Evolutionary conservation across 306 rosid genomes (phyloP).

Genomic region (Rosa chinensis): DNA sequence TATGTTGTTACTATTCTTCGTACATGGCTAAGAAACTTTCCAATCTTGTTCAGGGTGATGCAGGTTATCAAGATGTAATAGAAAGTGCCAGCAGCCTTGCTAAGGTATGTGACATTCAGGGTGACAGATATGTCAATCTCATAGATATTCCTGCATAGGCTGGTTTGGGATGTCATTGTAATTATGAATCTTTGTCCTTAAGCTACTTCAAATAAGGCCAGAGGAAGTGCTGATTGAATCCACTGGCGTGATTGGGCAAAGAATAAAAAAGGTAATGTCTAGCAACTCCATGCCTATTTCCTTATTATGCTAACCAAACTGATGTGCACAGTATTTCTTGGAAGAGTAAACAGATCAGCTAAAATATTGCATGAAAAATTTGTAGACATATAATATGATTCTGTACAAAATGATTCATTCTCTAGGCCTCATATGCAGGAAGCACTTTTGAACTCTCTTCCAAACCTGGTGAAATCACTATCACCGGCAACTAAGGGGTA

Average conservation of each 20-base stretch:
- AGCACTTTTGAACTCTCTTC: slow-evolving; percentile 75
- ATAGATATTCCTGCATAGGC: not conserved
- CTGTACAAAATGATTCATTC: slow-evolving; percentile 7
- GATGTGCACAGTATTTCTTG: slow-evolving; percentile 6
- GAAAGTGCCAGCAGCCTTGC: slow-evolving; percentile 71
- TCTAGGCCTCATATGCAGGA: slow-evolving; percentile 52
- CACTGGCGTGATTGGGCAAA: slow-evolving; percentile 89
- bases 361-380: slow-evolving; percentile 6
- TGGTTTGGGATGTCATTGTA: not conserved
- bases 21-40: slow-evolving; percentile 29
- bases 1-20: not conserved
- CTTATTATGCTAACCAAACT: slow-evolving; percentile 19
- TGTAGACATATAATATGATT: slow-evolving; percentile 2
- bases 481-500: slow-evolving; percentile 73
- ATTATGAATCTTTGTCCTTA: slow-evolving; percentile 14
- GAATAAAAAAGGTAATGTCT: slow-evolving; percentile 72
- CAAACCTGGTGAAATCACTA: slow-evolving; percentile 58
- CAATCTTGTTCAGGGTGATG: slow-evolving; percentile 69
- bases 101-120: slow-evolving; percentile 41
- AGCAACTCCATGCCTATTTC: slow-evolving; percentile 11
- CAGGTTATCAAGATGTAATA: slow-evolving; percentile 70
- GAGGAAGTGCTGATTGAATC: slow-evolving; percentile 83
- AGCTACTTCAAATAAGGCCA: slow-evolving; percentile 69
- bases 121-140: not conserved
- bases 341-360: slow-evolving; percentile 23